Conservation (phyloP, 78 protist species). For the Dictyostelium firmibasis region DNA sequence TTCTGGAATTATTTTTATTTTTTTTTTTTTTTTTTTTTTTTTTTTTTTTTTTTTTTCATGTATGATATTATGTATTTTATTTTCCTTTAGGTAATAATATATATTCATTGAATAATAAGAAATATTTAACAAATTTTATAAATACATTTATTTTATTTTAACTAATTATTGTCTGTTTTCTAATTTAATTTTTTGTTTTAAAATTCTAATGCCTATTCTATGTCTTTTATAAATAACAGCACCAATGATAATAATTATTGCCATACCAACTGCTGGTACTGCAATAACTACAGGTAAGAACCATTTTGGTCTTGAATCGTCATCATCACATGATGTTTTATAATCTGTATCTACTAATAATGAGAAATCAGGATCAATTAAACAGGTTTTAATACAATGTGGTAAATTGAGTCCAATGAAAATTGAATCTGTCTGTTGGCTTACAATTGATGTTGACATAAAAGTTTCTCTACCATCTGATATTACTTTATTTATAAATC, state of each 20-base stretch:
- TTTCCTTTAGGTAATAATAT: too few relatives aligned
- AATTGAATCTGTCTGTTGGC: neutral
- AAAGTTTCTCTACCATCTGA: neutral
- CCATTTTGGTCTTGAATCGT: neutral
- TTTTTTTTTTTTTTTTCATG: too few relatives aligned
- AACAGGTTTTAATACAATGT: neutral
- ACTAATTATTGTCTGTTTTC: neutral
- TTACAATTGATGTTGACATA: neutral
- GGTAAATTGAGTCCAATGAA: neutral
- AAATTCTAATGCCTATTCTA: neutral
- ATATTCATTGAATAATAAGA: too few relatives aligned
- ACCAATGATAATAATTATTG: neutral
- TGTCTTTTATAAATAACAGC: neutral
- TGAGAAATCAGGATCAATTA: neutral
- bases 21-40: too few relatives aligned
- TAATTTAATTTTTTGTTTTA: constrained; percentile 7
- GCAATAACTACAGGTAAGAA: neutral
- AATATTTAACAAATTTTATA: too few relatives aligned
- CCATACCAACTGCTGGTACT: neutral
- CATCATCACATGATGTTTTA: neutral
- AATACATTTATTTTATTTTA: neutral
- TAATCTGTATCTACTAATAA: neutral
- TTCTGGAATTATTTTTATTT: too few relatives aligned
- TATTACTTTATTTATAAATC: neutral
- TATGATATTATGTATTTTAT: too few relatives aligned